Base-by-base conservation (phyloP, 1,139 yeast species). In the Magnusiomyces clavatus region DNA sequence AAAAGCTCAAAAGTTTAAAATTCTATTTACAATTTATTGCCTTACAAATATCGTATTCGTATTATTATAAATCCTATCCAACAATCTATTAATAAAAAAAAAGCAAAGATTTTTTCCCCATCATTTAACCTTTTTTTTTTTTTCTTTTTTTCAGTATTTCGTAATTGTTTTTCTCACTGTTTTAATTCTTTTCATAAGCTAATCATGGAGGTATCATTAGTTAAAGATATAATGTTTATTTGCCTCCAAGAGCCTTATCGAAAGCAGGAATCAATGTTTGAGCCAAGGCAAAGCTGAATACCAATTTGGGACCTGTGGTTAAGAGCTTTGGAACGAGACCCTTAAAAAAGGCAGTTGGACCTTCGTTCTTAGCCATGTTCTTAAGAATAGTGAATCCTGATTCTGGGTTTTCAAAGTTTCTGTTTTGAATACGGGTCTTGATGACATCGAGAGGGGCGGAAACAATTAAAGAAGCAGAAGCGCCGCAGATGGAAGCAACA, bases 361-460 rank as follows among this genome's bases (percentile, higher is more conserved):
- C 75, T 74, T 92, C 99, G 65, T 86, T 87, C 69, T 81, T 86
- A 60, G 85, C 79, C 86, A 94, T 92, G 71, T 90, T 90, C 73
- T 87, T 88, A 71, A 92, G 79, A 64, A 92, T 94, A 46, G 86
- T 86, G 68, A 92, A 76, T 43, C 99, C 99, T 46, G 89, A 78
- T 74, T 92, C 96, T 57, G 96, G 95, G 72, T 88, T 86, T 63
- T 92, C 97, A 65, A 94, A 92, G 77, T 86, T 88, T 72, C 81
- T 83, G 77, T 92, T 92, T 75, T 92, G 99, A 65, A 92, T 92
- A 77, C 99, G 86, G 57, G 99, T 92, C 78, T 92, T 92, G 72
- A 92, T 92, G 57, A 92, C 99, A 67, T 92, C 99, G 65, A 92
- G 78, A 52, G 99, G 99, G 52, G 98, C 99, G 62, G 95, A 85